These are phyloP conservation scores for Yamadazyma takamatsuzukensis DNA, from an alignment of 805 yeast genomes.

Conservation along the genomic window DNA sequence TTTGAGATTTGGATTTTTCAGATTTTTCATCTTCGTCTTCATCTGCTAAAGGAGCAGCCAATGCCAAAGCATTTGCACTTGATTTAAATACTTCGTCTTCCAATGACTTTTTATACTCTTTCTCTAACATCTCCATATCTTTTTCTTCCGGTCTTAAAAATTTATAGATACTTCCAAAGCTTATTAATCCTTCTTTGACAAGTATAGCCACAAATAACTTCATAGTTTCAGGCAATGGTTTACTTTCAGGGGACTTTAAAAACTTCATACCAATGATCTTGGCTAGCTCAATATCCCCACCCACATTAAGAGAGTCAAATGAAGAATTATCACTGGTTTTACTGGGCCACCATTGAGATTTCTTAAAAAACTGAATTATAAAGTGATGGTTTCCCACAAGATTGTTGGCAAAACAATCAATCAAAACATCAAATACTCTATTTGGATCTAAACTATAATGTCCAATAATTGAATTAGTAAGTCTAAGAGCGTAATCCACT, in stretches of 20 bases:
- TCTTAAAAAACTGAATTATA: conserved; percentile 46
- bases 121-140: conserved; percentile 42
- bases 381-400: conserved; percentile 44
- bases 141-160: conserved; percentile 52
- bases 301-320: conserved; percentile 33
- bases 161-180: conserved; percentile 58
- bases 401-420: conserved; percentile 49
- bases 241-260: conserved; percentile 24
- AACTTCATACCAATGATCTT: conserved; percentile 50
- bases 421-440: conserved; percentile 59
- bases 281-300: conserved; percentile 57
- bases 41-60: conserved; percentile 78
- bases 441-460: conserved; percentile 73
- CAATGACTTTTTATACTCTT: conserved; percentile 40
- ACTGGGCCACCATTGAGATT: conserved; percentile 68
- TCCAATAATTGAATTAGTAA: conserved; percentile 60
- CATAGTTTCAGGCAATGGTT: conserved; percentile 38
- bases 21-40: conserved; percentile 50
- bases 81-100: conserved; percentile 59
- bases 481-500: conserved; percentile 42
- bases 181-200: conserved; percentile 62
- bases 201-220: conserved; percentile 50
- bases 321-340: conserved; percentile 28
- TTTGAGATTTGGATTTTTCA: neutral
- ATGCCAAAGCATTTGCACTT: conserved; percentile 73